Percentiles rank a stretch among this genome's conserved stretches.
phyloP scores from a whole-genome alignment of 495 filamentous ascomycete genomes.

The Neurospora sp. region DNA sequence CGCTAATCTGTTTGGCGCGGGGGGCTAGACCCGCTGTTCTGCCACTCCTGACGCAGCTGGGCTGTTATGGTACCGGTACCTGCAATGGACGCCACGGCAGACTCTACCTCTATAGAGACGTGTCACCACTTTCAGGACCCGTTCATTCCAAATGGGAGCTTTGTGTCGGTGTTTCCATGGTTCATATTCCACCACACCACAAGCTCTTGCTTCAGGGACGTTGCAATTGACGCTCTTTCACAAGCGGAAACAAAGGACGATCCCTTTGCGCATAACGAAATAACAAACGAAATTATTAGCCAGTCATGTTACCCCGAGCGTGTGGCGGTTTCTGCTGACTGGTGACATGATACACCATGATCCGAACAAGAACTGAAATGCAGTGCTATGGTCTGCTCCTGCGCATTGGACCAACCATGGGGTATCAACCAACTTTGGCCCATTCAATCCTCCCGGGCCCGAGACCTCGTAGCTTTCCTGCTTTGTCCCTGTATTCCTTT shows the following conservation, averaged over 20 bases:
- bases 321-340: not conserved
- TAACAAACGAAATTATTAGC: not conserved
- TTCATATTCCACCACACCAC: not conserved
- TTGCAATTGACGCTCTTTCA: not conserved
- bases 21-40: not conserved
- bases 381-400: not conserved
- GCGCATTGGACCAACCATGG: not conserved
- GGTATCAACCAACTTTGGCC: not conserved
- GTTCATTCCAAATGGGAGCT: not conserved
- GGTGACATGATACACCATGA: not conserved
- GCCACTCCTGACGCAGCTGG: not conserved
- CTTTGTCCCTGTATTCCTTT: not conserved
- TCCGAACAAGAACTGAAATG: not conserved
- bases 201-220: not conserved
- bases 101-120: not conserved
- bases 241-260: not conserved
- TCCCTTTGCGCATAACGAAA: not conserved
- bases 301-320: not conserved
- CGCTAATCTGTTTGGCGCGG: not conserved
- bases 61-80: not conserved
- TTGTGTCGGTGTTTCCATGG: not conserved
- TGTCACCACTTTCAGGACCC: not conserved
- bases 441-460: not conserved
- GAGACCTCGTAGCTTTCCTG: not conserved
- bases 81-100: not conserved